Percentiles rank a stretch among this genome's conserved stretches.
Conservation (phyloP, 768 basidiomycete species). For the Rhodosporidiobolus sp. region DNA sequence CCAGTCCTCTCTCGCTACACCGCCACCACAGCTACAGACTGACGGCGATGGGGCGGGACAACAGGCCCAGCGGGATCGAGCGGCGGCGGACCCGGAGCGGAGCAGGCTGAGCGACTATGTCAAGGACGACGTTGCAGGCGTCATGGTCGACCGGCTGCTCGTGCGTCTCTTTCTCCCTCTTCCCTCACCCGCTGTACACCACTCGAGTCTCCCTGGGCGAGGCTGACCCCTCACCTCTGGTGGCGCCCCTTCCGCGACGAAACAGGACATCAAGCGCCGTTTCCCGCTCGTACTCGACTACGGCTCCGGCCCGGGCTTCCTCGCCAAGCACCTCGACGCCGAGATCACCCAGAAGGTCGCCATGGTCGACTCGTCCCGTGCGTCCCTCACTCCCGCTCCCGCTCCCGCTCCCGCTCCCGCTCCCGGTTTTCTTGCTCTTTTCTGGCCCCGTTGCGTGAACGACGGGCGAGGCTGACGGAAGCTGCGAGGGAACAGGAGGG, state of each 20-base stretch:
- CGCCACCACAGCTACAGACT: no score
- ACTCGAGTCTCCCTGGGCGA: no score
- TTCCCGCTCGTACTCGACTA: constrained; percentile 79
- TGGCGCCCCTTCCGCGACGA: no score
- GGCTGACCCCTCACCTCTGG: no score
- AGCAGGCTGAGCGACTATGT: constrained; percentile 87
- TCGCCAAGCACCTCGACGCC: constrained; percentile 73
- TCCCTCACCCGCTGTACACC: no score
- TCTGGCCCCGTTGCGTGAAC: no score
- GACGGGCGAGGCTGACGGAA: neutral
- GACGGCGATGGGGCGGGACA: no score
- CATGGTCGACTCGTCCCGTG: constrained; percentile 86
- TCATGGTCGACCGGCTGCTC: constrained; percentile 83
- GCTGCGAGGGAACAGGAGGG: constrained; percentile 54
- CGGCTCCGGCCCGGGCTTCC: constrained; percentile 86
- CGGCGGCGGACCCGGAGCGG: constrained; percentile 58
- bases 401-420: no score
- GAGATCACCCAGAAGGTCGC: constrained; percentile 67
- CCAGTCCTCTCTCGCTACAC: no score
- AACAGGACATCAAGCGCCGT: constrained; percentile 82
- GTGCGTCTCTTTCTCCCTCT: constrained; percentile 52
- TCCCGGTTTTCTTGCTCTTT: no score
- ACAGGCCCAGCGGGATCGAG: constrained; percentile 74
- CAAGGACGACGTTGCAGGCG: constrained; percentile 81
- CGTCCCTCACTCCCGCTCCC: constrained; percentile 40